Conservation (phyloP, 2,329 filamentous ascomycete species). For the Aspergillus fumigatiaffinis region DNA sequence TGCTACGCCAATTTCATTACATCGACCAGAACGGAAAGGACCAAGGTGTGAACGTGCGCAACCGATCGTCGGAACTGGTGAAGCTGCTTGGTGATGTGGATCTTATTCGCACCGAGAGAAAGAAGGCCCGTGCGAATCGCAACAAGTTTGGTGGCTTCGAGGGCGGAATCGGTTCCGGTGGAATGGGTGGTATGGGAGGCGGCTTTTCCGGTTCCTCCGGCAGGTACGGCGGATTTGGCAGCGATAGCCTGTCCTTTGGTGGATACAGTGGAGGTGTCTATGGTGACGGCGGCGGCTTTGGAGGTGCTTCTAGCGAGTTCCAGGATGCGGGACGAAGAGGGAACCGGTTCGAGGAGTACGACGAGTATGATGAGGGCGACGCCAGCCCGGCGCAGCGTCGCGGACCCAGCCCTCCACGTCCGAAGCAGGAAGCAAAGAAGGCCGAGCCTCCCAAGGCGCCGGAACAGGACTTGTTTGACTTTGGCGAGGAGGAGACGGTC, state of each 20-base stretch:
- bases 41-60: conserved; percentile 95
- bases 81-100: conserved; percentile 79
- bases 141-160: conserved; percentile 96
- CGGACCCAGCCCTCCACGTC: conserved; percentile 41
- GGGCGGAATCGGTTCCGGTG: conserved; percentile 64
- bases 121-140: conserved; percentile 85
- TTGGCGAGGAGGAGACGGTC: conserved; percentile 69
- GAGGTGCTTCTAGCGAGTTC: conserved; percentile 71
- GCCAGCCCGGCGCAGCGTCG: conserved; percentile 50
- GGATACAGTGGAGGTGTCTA: conserved; percentile 75
- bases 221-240: conserved; percentile 88
- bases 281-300: conserved; percentile 92
- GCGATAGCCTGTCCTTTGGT: conserved; percentile 63
- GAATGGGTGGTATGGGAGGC: conserved; percentile 45
- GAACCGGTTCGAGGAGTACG: conserved; percentile 92
- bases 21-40: conserved; percentile 97
- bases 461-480: conserved; percentile 89
- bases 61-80: conserved; percentile 89
- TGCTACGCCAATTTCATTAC: conserved; percentile 97
- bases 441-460: conserved; percentile 72
- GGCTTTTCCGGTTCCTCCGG: conserved; percentile 53
- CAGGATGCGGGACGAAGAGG: conserved; percentile 58
- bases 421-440: conserved; percentile 54
- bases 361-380: conserved; percentile 83
- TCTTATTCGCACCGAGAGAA: conserved; percentile 57